Evolutionary conservation across 192 early-diverging fungal species (phyloP).

Genomic region (Phlyctochytrium arcticum): DNA sequence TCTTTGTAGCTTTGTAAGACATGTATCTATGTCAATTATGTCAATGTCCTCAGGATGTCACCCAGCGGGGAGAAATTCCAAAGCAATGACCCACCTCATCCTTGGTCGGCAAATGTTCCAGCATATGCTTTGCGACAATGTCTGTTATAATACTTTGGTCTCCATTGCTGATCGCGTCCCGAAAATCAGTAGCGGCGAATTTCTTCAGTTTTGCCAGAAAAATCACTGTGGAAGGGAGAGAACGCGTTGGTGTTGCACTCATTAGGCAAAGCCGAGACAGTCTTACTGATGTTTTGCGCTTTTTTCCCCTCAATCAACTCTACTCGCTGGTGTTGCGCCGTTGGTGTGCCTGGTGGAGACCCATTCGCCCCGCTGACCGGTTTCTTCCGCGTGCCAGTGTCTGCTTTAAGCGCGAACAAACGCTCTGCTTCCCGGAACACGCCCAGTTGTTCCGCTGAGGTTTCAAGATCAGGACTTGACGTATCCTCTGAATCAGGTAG

Average conservation of each 20-base stretch:
- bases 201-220: slow-evolving; percentile 29
- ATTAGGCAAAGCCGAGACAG: background rate
- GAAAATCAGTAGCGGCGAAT: slow-evolving; percentile 21
- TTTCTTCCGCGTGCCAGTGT: background rate
- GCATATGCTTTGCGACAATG: slow-evolving; percentile 28
- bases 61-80: background rate
- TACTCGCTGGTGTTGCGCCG: slow-evolving; percentile 15
- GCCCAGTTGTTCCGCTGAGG: slow-evolving; percentile 28
- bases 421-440: slow-evolving; percentile 35
- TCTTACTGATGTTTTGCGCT: slow-evolving; percentile 45
- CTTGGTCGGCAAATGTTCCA: slow-evolving; percentile 25
- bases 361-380: background rate
- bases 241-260: no score
- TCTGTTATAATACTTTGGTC: slow-evolving; percentile 34
- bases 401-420: slow-evolving; percentile 27
- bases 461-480: slow-evolving; percentile 24
- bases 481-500: background rate
- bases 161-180: slow-evolving; percentile 12
- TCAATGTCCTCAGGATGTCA: no score
- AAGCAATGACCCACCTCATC: slow-evolving; percentile 29
- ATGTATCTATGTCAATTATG: slow-evolving; percentile 3
- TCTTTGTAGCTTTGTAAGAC: slow-evolving; percentile 22
- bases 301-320: slow-evolving; percentile 40
- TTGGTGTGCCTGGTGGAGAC: background rate
- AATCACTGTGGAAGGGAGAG: slow-evolving; percentile 33